These are phyloP conservation scores for Rheum nobile DNA, from an alignment of 148 eudicot genomes.

Conservation along the genomic window DNA sequence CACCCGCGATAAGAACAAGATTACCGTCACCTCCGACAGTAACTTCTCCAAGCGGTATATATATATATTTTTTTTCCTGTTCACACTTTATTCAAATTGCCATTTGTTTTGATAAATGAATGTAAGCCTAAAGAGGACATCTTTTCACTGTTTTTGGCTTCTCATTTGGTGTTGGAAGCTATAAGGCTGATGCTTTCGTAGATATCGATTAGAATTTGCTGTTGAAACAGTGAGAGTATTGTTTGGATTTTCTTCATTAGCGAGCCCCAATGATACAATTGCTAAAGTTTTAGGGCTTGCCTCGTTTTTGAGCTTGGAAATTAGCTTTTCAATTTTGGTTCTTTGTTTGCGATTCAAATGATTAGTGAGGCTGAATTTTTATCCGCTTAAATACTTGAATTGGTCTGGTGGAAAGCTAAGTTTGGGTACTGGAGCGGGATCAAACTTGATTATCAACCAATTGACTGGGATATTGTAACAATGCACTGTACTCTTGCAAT, in stretches of 20 bases:
- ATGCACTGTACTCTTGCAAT: background rate
- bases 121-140: background rate
- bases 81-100: background rate
- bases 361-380: background rate
- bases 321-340: background rate
- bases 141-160: background rate
- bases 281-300: background rate
- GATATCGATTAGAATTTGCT: background rate
- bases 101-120: background rate
- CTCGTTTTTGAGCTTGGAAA: background rate
- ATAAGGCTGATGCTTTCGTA: background rate
- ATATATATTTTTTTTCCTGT: background rate
- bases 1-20: slow-evolving; percentile 60
- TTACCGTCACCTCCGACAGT: slow-evolving; percentile 43
- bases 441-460: background rate
- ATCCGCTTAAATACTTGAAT: background rate
- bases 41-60: slow-evolving; percentile 54
- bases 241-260: background rate
- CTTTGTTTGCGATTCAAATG: background rate
- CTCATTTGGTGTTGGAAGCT: background rate
- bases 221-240: background rate
- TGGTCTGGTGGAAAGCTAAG: background rate
- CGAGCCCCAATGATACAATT: background rate
- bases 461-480: background rate
- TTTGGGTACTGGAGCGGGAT: background rate